Evolutionary conservation across 1,139 yeast species (phyloP).

Genomic region (Protomyces arabidopsidicola): DNA sequence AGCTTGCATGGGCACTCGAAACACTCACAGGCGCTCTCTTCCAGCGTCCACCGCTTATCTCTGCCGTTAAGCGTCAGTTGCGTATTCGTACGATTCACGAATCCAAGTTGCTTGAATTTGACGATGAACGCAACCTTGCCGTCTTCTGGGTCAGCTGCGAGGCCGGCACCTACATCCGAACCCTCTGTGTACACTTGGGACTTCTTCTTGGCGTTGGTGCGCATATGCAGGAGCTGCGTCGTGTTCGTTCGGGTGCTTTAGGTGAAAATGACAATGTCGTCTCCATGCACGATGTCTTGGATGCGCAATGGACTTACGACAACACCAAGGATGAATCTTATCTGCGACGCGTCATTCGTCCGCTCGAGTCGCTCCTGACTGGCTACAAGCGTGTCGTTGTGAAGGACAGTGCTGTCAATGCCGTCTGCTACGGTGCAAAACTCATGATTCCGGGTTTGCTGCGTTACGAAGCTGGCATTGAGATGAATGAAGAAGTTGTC

Average conservation of each 20-base stretch:
- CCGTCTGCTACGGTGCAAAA: constrained; percentile 98
- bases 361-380: constrained; percentile 84
- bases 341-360: constrained; percentile 88
- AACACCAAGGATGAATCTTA: constrained; percentile 95
- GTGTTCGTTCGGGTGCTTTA: constrained; percentile 97
- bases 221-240: constrained; percentile 98
- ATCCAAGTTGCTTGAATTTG: constrained; percentile 90
- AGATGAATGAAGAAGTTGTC: constrained; percentile 94
- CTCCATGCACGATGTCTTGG: constrained; percentile 92
- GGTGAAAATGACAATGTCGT: constrained; percentile 87
- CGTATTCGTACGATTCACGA: constrained; percentile 98
- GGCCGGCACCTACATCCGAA: constrained; percentile 99
- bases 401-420: constrained; percentile 96
- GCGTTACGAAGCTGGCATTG: constrained; percentile 97
- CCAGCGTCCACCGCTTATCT: constrained; percentile 98
- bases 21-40: constrained; percentile 96
- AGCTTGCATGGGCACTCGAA: constrained; percentile 80
- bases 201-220: constrained; percentile 98
- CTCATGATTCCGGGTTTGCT: constrained; percentile 97
- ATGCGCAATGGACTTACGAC: constrained; percentile 97
- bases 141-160: constrained; percentile 99
- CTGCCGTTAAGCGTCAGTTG: constrained; percentile 97
- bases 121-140: constrained; percentile 92
- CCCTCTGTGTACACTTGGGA: constrained; percentile 96
- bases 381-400: constrained; percentile 97